Evolutionary conservation across 495 filamentous ascomycete genomes (phyloP).

Genomic region (Daldinia childiae): DNA sequence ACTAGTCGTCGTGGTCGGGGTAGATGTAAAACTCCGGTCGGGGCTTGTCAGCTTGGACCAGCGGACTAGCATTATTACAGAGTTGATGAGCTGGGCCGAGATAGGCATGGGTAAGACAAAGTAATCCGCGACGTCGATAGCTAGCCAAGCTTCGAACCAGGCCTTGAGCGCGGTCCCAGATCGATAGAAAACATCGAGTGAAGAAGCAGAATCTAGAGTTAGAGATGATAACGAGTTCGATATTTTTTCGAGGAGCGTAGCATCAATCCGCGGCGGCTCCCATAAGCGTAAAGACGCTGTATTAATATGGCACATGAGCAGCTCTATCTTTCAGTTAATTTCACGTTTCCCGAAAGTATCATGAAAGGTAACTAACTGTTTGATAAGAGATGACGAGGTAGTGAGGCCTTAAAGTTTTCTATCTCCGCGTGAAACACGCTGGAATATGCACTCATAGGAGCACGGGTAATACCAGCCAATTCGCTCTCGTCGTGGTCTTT

Average conservation of each 20-base stretch:
- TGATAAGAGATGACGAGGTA: constrained; percentile 36
- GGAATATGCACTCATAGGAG: constrained; percentile 37
- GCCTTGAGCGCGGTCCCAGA: constrained; percentile 46
- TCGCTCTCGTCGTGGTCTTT: constrained; percentile 29
- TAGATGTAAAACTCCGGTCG: constrained; percentile 1
- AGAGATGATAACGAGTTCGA: constrained; percentile 49
- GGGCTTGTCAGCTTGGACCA: constrained; percentile 47
- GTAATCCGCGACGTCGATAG: constrained; percentile 51
- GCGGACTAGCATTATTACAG: constrained; percentile 49
- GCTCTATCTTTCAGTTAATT: constrained; percentile 25
- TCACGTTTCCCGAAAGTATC: not conserved
- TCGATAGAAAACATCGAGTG: constrained; percentile 48
- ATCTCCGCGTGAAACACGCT: constrained; percentile 47
- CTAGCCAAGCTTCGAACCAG: constrained; percentile 55
- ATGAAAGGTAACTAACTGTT: constrained; percentile 30
- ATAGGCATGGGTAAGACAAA: constrained; percentile 50
- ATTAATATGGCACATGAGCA: constrained; percentile 41
- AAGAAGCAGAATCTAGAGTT: constrained; percentile 40
- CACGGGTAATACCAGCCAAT: constrained; percentile 23
- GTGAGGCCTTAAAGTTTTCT: constrained; percentile 39
- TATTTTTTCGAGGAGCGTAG: constrained; percentile 40
- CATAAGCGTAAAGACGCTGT: constrained; percentile 40
- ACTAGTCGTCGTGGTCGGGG: not conserved
- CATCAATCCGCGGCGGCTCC: constrained; percentile 45
- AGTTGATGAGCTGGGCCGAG: constrained; percentile 53